phyloP scores from a whole-genome alignment of 2,329 filamentous ascomycete genomes.

The Colletotrichum sp. region DNA sequence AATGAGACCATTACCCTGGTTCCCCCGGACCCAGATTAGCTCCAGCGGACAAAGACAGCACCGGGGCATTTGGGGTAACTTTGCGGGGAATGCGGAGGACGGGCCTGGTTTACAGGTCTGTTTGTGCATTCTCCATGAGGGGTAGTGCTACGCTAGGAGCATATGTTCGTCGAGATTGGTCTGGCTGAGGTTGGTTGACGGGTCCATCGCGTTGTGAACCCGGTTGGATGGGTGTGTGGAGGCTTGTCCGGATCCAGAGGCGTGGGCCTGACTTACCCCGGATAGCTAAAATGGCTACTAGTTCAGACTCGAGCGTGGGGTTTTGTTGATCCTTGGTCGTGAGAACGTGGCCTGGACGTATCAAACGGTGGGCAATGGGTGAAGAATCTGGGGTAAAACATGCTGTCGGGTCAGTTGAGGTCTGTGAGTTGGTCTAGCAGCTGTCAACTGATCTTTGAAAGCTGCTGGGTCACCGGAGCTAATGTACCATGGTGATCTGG shows the following conservation, averaged over 20 bases:
- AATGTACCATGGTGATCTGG: no score
- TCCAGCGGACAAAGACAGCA: conserved; percentile 3
- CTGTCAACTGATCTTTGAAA: background rate
- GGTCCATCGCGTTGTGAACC: background rate
- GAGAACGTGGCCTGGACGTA: background rate
- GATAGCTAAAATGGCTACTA: background rate
- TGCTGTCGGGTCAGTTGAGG: background rate
- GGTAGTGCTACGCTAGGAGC: background rate
- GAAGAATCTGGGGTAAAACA: background rate
- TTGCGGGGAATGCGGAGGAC: conserved; percentile 1
- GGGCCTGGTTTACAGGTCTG: background rate
- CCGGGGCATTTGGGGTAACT: conserved; percentile 6
- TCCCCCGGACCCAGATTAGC: background rate
- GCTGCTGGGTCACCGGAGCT: no score
- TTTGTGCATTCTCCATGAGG: background rate
- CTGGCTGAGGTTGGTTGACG: background rate
- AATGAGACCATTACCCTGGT: background rate
- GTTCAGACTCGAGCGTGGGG: background rate
- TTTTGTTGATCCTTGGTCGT: background rate
- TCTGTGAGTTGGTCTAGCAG: background rate
- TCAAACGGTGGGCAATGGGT: background rate
- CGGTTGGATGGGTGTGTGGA: background rate
- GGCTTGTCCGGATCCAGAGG: background rate
- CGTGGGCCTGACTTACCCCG: conserved; percentile 15
- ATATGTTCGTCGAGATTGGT: background rate